Percentiles rank a stretch among this genome's conserved stretches.
These are phyloP conservation scores for Raddia distichophylla DNA, from an alignment of 176 grass and related monocot species.

Conservation along the genomic window DNA sequence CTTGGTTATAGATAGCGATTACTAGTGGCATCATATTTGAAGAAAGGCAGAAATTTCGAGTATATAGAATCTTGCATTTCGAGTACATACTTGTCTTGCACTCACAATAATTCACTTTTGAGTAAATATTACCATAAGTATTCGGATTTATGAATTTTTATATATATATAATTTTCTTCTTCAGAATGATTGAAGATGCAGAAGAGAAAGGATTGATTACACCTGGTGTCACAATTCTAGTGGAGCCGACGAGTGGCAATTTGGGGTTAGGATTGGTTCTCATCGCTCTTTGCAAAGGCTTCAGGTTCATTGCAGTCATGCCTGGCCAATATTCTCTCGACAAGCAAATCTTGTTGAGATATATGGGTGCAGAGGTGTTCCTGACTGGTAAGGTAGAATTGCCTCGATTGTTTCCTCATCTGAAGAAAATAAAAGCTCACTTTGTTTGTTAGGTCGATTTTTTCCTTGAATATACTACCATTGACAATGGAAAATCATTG, in stretches of 20 bases:
- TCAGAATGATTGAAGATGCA: slow-evolving; percentile 90
- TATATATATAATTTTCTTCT: slow-evolving; percentile 2
- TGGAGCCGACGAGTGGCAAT: slow-evolving; percentile 71
- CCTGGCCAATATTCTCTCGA: slow-evolving; percentile 68
- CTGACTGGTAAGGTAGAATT: slow-evolving; percentile 48
- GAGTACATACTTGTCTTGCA: background rate
- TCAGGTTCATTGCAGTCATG: slow-evolving; percentile 68
- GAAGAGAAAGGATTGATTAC: slow-evolving; percentile 74
- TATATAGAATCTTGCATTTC: background rate
- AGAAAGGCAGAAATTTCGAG: background rate
- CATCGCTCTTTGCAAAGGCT: slow-evolving; percentile 63
- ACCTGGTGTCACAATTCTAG: slow-evolving; percentile 63
- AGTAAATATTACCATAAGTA: background rate
- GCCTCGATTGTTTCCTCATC: background rate
- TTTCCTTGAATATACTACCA: background rate
- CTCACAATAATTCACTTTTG: background rate
- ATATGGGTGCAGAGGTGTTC: slow-evolving; percentile 67
- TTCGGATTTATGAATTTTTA: background rate
- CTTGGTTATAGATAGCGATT: background rate
- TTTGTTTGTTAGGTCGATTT: background rate
- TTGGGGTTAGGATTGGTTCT: slow-evolving; percentile 60
- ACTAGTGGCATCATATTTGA: background rate
- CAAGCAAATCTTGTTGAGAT: slow-evolving; percentile 73
- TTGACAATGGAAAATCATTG: background rate
- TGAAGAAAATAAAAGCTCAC: background rate